Evolutionary conservation across 192 early-diverging fungal species (phyloP).

Genomic region (Coemansia sp.): DNA sequence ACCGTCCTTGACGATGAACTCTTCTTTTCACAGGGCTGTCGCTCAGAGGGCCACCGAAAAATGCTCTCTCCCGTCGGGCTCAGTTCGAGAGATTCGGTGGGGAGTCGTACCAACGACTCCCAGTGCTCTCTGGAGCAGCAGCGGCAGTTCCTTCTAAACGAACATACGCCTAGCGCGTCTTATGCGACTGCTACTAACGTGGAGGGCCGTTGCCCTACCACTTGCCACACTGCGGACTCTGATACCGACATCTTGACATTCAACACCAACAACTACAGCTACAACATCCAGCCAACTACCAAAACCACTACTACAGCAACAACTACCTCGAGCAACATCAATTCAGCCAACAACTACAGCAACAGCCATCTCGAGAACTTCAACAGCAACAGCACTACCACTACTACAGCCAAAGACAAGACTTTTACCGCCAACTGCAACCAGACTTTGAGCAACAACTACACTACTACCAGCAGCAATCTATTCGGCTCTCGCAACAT

Average conservation of each 20-base stretch:
- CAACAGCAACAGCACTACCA: slow-evolving; percentile 12
- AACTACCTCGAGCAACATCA: slow-evolving; percentile 13
- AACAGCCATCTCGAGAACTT: slow-evolving; percentile 10
- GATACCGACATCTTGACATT: slow-evolving; percentile 45
- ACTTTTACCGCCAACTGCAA: background rate
- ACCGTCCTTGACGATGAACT: slow-evolving; percentile 18
- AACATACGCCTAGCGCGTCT: slow-evolving; percentile 24
- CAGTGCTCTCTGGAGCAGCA: slow-evolving; percentile 7
- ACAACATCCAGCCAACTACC: slow-evolving; percentile 6
- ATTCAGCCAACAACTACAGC: slow-evolving; percentile 1
- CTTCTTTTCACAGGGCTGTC: slow-evolving; percentile 57
- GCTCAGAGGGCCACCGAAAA: slow-evolving; percentile 45
- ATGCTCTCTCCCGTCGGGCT: background rate
- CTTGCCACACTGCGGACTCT: slow-evolving; percentile 35
- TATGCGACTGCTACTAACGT: slow-evolving; percentile 26
- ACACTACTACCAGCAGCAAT: background rate
- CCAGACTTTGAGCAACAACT: background rate
- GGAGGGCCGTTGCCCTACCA: background rate
- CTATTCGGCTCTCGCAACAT: slow-evolving; percentile 10
- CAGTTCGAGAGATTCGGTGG: slow-evolving; percentile 12
- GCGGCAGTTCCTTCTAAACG: slow-evolving; percentile 22
- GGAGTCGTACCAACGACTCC: background rate
- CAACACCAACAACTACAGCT: slow-evolving; percentile 12
- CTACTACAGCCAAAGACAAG: background rate
- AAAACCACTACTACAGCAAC: slow-evolving; percentile 4